Base-by-base conservation (phyloP, 2,329 filamentous ascomycete species). In the Westerdykella aurantiaca region DNA sequence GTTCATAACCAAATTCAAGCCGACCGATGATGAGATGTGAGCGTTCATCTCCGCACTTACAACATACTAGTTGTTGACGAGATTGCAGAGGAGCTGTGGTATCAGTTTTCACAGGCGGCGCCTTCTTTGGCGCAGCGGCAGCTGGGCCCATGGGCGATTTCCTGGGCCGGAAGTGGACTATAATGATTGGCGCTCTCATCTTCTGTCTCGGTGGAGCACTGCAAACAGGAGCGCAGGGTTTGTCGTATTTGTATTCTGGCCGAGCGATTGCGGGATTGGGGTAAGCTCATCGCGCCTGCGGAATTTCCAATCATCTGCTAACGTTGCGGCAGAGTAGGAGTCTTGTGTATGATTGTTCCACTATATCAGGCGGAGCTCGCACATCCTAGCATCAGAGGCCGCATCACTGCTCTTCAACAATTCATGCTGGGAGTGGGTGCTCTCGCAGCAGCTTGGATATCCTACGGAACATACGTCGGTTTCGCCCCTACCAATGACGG, bases 341-440 rank as follows among this genome's bases (percentile, higher is more conserved):
- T 80, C 43, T 67, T 83, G 6, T 74, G 75, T 50, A 83, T 82
- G 79, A 79, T 83, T 48, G 71, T 84, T 31, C 81, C 86, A 2
- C 67, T 90, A 0, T 91, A 89, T 61, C 86, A 90, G 61, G 85
- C 84, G 17, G 87, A 93, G 58, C 75, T 91, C 18, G 82, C 83
- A 3, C 87, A 91, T 61, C 87, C 87, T 1, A 78, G 76, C 45
- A 91, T 91, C 56, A 79, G 87, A 63, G 87, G 86, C 11, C 74
- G 82, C 49, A 77, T 93, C 25, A 89, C 85, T 0, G 78, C 81
- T 23, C 72, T 91, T 3, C 86, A 90, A 63, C 86, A 90, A 56
- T 89, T 90, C 60, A 90, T 90, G 85, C 64, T 91, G 41, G 86
- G 86, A 1, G 78, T 91, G 22, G 87, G 87, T 44, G 72, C 85